These are phyloP conservation scores for Panus rudis DNA, from an alignment of 768 basidiomycete genomes.

Conservation along the genomic window DNA sequence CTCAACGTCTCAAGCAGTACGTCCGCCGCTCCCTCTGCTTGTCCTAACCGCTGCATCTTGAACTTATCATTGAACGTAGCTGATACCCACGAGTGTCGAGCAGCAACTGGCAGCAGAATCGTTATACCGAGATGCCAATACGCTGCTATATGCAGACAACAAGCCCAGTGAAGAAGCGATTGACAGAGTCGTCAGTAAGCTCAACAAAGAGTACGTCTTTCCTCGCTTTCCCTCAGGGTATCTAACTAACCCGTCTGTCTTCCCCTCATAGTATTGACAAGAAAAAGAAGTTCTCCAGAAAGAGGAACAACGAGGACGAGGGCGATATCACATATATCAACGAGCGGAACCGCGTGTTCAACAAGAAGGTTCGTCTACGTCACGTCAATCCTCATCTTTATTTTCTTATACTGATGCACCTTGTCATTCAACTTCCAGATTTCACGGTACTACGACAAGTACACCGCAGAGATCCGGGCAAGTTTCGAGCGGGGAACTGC, in stretches of 20 bases:
- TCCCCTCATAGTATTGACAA: conserved; percentile 64
- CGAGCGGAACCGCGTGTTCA: conserved; percentile 95
- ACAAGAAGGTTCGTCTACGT: conserved; percentile 78
- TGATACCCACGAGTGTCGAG: conserved; percentile 48
- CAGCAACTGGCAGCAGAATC: conserved; percentile 70
- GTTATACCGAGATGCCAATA: conserved; percentile 91
- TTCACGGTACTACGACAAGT: conserved; percentile 93
- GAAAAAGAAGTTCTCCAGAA: conserved; percentile 84
- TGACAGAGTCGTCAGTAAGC: conserved; percentile 83
- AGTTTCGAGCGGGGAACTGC: conserved; percentile 98
- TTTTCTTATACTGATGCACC: not conserved
- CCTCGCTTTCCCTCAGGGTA: not conserved
- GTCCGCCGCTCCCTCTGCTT: conserved; percentile 6
- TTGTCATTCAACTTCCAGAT: conserved; percentile 43
- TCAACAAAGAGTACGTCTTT: conserved; percentile 84
- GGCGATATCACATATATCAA: conserved; percentile 99
- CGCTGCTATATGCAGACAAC: conserved; percentile 87
- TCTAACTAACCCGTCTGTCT: conserved; percentile 3
- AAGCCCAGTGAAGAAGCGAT: conserved; percentile 95
- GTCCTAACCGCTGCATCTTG: not conserved
- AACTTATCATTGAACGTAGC: conserved; percentile 25
- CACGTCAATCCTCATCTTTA: conserved; percentile 1
- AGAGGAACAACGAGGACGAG: conserved; percentile 84
- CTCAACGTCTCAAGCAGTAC: conserved; percentile 34
- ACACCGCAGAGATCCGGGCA: conserved; percentile 91